These are phyloP conservation scores for Calocybe indica DNA, from an alignment of 768 basidiomycete genomes.

Conservation along the genomic window DNA sequence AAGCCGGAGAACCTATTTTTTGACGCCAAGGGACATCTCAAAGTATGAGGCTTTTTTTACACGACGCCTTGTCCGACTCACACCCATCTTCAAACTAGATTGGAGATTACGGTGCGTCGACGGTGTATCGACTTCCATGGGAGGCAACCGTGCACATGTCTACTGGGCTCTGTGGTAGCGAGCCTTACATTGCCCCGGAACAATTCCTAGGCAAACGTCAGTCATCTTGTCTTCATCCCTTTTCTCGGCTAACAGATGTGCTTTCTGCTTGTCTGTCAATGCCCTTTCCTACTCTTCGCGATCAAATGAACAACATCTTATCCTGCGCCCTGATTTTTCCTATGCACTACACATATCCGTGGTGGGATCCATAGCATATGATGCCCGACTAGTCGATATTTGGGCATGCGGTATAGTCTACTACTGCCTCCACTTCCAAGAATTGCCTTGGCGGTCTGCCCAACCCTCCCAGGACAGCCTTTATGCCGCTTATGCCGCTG, in stretches of 20 bases:
- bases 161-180: conserved; percentile 93
- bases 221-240: conserved; percentile 29
- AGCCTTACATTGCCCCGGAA: conserved; percentile 98
- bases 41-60: conserved; percentile 48
- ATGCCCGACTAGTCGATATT: conserved; percentile 94
- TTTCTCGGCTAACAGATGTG: conserved; percentile 33
- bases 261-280: conserved; percentile 14
- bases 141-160: conserved; percentile 96
- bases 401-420: conserved; percentile 98
- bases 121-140: conserved; percentile 99
- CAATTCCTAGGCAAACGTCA: conserved; percentile 96
- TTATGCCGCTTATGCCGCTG: conserved; percentile 69
- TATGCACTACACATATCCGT: background rate
- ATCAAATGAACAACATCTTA: background rate
- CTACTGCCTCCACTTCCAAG: conserved; percentile 97
- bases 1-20: conserved; percentile 84
- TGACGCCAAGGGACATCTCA: conserved; percentile 86
- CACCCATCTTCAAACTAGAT: conserved; percentile 47
- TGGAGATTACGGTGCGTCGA: conserved; percentile 97
- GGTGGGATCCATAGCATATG: conserved; percentile 65
- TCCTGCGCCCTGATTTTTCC: conserved; percentile 1
- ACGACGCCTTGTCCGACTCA: background rate
- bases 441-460: conserved; percentile 96
- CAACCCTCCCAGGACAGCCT: conserved; percentile 69
- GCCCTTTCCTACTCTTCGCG: conserved; percentile 1